Evolutionary conservation across 257 asterid genomes (phyloP).

Genomic region (Solanum lycopersicoides): DNA sequence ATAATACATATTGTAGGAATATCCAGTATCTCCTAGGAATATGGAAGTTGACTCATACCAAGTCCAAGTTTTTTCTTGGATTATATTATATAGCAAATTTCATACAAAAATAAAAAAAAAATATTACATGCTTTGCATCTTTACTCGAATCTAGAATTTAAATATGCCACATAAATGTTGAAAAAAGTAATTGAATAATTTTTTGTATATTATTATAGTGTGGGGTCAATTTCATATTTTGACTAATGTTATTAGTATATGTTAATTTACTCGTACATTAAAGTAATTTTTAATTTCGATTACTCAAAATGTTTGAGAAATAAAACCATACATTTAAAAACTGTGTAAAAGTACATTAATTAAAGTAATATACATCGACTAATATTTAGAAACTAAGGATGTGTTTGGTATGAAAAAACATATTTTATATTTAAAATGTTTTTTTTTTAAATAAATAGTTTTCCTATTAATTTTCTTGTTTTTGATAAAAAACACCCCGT

Average conservation of each 20-base stretch:
- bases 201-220: not conserved
- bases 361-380: not conserved
- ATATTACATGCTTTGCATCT: not conserved
- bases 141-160: not conserved
- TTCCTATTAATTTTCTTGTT: not conserved
- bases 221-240: not conserved
- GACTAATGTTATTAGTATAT: not conserved
- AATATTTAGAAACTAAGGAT: not conserved
- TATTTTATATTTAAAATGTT: not conserved
- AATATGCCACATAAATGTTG: not conserved
- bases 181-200: not conserved
- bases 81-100: not conserved
- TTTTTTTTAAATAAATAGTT: accelerated
- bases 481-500: not conserved
- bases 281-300: not conserved
- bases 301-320: not conserved
- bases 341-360: not conserved
- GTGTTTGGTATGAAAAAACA: not conserved
- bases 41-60: not conserved
- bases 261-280: too few relatives aligned
- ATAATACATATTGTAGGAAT: not conserved
- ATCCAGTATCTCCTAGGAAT: not conserved
- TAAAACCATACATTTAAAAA: not conserved
- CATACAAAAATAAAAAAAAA: not conserved
- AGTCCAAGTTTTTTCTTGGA: not conserved